Percentiles rank a stretch among this genome's conserved stretches.
phyloP scores from a whole-genome alignment of 73 alveolate species.

The Paramecium caudatum region DNA sequence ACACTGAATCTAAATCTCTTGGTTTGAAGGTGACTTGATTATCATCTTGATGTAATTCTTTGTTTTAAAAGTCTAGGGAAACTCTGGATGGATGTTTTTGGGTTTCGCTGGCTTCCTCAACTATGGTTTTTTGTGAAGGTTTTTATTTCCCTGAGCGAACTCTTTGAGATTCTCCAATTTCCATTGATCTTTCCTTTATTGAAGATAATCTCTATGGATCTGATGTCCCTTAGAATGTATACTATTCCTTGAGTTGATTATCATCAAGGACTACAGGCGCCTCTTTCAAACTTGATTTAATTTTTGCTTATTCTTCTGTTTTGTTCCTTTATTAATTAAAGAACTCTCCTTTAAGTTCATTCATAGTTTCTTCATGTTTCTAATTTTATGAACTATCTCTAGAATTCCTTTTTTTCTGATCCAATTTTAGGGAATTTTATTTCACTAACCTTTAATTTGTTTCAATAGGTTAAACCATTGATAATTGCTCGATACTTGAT shows the following conservation, averaged over 20 bases:
- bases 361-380: background rate
- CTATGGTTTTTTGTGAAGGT: too few relatives aligned
- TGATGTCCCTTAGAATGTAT: slow-evolving; percentile 14
- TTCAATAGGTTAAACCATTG: slow-evolving; percentile 9
- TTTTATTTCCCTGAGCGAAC: background rate
- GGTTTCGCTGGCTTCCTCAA: too few relatives aligned
- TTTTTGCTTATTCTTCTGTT: background rate
- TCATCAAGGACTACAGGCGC: background rate
- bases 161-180: background rate
- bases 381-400: background rate
- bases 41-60: background rate
- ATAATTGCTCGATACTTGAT: background rate
- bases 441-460: background rate
- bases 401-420: background rate
- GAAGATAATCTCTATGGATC: background rate
- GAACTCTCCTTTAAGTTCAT: background rate
- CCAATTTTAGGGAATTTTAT: background rate
- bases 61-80: background rate
- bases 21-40: background rate
- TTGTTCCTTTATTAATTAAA: background rate
- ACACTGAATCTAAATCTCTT: too few relatives aligned
- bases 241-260: background rate
- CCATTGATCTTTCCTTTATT: background rate
- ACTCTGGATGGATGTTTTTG: background rate
- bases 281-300: background rate